Percentiles rank a stretch among this genome's conserved stretches.
Conservation (phyloP, 2,329 filamentous ascomycete genomes). For the Talaromyces atroroseus region DNA sequence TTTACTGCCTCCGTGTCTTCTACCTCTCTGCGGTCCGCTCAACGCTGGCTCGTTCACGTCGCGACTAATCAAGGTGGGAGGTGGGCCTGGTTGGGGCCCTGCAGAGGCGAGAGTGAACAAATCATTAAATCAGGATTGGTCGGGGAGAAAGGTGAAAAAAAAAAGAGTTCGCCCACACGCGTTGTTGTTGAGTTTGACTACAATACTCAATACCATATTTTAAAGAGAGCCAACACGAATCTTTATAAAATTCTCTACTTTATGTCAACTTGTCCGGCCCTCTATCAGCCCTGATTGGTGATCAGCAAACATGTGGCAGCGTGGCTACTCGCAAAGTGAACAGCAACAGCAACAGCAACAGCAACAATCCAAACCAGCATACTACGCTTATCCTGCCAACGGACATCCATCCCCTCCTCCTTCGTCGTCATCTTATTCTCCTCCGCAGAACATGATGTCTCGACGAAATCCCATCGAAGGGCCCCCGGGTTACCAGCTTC, state of each 20-base stretch:
- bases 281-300: neutral
- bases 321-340: conserved; percentile 34
- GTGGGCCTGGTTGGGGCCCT: conserved; percentile 1
- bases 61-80: conserved; percentile 6
- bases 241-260: neutral
- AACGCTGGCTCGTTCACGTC: conserved; percentile 2
- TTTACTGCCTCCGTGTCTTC: neutral
- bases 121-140: conserved; percentile 1
- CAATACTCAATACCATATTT: too few relatives aligned
- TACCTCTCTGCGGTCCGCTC: neutral
- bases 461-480: conserved; percentile 36
- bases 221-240: neutral
- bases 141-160: neutral
- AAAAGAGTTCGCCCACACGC: neutral
- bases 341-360: conserved; percentile 6
- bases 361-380: conserved; percentile 26
- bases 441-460: conserved; percentile 15
- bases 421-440: conserved; percentile 9
- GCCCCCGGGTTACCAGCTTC: conserved; percentile 34
- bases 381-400: conserved; percentile 23
- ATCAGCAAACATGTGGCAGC: conserved; percentile 30
- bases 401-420: neutral
- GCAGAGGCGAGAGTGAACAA: conserved; percentile 1
- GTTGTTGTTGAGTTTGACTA: neutral
- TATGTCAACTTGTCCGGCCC: neutral